A percentile compares a stretch with the other conserved stretches of the same genome.
phyloP scores from a whole-genome alignment of 768 basidiomycete genomes.

The Xanthoconium stramineum region DNA sequence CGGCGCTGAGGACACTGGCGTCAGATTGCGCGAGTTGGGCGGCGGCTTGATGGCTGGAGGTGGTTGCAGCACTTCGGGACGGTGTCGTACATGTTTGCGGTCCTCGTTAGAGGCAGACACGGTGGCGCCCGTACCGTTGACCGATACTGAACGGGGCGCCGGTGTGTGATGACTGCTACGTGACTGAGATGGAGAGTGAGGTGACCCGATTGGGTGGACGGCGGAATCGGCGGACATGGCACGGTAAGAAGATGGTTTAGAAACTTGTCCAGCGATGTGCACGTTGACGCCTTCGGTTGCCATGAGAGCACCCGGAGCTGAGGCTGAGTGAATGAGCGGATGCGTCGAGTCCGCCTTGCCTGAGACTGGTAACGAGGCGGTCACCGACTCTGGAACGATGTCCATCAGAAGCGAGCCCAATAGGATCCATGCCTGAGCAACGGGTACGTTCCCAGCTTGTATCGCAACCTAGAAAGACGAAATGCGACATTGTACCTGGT shows the following conservation, averaged over 20 bases:
- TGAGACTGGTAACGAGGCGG: constrained; percentile 24
- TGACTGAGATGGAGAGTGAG: constrained; percentile 26
- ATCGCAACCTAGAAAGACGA: constrained; percentile 46
- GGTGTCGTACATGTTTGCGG: constrained; percentile 21
- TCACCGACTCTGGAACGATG: constrained; percentile 38
- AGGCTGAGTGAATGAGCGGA: constrained; percentile 37
- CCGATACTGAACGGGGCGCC: constrained; percentile 16
- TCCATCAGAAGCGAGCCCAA: constrained; percentile 55
- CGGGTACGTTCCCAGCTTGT: constrained; percentile 51
- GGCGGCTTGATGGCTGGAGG: constrained; percentile 25
- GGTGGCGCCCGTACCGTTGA: constrained; percentile 19
- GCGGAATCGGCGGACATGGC: constrained; percentile 26
- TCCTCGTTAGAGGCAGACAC: constrained; percentile 22
- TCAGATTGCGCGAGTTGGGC: constrained; percentile 45
- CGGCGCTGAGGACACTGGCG: constrained; percentile 55
- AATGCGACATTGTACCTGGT: neutral
- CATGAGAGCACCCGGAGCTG: constrained; percentile 41
- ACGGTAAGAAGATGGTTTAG: constrained; percentile 26
- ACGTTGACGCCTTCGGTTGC: constrained; percentile 13
- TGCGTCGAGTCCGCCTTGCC: constrained; percentile 17
- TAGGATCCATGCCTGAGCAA: constrained; percentile 67
- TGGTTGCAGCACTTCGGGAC: constrained; percentile 15
- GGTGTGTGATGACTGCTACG: constrained; percentile 10
- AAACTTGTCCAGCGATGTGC: constrained; percentile 8
- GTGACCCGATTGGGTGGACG: constrained; percentile 4